phyloP scores from a whole-genome alignment of 176 grass and related monocot genomes.

The Bothriochloa decipiens region DNA sequence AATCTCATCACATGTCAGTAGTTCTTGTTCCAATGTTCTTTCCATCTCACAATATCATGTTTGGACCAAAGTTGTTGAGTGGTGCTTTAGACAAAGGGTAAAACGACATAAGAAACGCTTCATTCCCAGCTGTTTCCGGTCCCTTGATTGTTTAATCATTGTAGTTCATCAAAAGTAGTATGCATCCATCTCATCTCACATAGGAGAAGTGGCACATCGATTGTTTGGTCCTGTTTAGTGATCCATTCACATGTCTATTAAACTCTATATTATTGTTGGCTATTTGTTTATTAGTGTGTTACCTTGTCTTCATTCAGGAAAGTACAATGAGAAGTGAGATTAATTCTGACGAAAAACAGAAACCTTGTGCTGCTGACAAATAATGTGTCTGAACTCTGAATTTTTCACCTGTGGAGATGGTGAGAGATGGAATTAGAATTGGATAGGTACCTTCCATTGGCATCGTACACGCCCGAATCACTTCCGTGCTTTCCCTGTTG shows the following conservation, averaged over 20 bases:
- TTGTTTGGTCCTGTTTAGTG: neutral
- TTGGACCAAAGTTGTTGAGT: neutral
- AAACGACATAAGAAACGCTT: neutral
- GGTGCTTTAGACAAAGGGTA: neutral
- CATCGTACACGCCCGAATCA: constrained; percentile 70
- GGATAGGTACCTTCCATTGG: constrained; percentile 58
- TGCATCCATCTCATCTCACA: constrained; percentile 6
- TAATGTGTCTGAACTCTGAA: neutral
- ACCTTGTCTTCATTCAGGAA: neutral
- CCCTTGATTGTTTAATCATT: neutral
- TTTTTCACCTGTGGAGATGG: neutral
- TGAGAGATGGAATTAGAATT: neutral
- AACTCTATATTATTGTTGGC: neutral
- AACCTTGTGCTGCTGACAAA: neutral
- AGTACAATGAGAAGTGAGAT: neutral
- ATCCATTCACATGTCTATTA: neutral
- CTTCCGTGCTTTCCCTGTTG: constrained; percentile 76
- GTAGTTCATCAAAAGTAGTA: neutral
- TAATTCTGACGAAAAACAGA: neutral
- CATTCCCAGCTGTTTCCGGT: neutral
- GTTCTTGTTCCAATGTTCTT: neutral
- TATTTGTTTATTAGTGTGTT: neutral
- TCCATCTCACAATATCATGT: neutral
- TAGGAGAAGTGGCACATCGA: neutral
- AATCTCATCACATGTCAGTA: neutral